A percentile compares a stretch with the other conserved stretches of the same genome.
phyloP scores from a whole-genome alignment of 805 yeast species.

The Nakazawaea peltata region DNA sequence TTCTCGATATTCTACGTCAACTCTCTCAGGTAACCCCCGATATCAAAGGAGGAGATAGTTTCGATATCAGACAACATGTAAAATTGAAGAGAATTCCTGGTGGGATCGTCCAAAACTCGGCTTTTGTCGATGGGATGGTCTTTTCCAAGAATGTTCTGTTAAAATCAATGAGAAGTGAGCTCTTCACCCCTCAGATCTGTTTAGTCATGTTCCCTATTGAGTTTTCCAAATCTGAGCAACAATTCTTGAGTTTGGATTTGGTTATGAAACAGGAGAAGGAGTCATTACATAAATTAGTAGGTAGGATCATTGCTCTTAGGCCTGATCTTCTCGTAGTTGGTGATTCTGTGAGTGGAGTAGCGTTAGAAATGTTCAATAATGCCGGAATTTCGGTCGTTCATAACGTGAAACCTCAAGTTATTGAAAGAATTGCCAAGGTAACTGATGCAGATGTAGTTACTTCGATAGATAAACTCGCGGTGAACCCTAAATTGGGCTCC shows the following conservation, averaged over 20 bases:
- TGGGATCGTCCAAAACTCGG: constrained; percentile 52
- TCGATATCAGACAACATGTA: constrained; percentile 83
- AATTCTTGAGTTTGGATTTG: constrained; percentile 74
- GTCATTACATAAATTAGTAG: constrained; percentile 72
- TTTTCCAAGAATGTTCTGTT: constrained; percentile 80
- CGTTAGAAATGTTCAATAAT: constrained; percentile 60
- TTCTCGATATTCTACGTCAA: constrained; percentile 42
- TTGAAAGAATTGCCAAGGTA: constrained; percentile 68
- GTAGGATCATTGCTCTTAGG: constrained; percentile 62
- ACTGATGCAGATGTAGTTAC: constrained; percentile 81
- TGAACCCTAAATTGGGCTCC: constrained; percentile 62
- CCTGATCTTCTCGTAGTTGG: constrained; percentile 79
- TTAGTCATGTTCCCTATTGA: constrained; percentile 86
- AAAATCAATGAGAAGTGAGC: constrained; percentile 61
- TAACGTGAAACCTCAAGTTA: constrained; percentile 72
- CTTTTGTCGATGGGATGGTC: constrained; percentile 66
- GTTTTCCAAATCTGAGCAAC: constrained; percentile 68
- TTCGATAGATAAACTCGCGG: constrained; percentile 78
- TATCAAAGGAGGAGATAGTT: constrained; percentile 55
- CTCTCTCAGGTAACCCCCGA: constrained; percentile 56
- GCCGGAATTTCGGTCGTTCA: constrained; percentile 78
- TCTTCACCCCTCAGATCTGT: constrained; percentile 67
- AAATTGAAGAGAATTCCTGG: constrained; percentile 84
- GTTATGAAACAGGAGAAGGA: constrained; percentile 84
- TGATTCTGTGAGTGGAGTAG: constrained; percentile 75